A percentile compares a stretch with the other conserved stretches of the same genome.
Evolutionary conservation across 1,284 basidiomycete species (phyloP).

Genomic region (Trichosporon coremiiforme): DNA sequence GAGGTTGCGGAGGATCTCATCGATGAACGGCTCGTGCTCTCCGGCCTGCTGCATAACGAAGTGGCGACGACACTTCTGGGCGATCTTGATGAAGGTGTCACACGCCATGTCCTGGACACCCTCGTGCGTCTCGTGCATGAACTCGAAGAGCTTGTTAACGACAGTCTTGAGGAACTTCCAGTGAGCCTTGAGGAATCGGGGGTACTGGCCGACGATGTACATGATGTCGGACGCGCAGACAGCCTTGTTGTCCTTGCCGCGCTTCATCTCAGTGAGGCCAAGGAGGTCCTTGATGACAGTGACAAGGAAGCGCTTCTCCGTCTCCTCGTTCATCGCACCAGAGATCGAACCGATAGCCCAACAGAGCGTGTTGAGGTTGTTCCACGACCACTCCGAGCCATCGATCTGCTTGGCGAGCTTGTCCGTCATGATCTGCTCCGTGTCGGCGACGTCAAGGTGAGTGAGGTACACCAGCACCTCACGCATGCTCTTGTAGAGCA

Average conservation of each 20-base stretch:
- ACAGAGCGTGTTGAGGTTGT: slow-evolving; percentile 97
- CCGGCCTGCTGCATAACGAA: slow-evolving; percentile 99
- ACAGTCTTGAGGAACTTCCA: slow-evolving; percentile 99
- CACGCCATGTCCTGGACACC: slow-evolving; percentile 99
- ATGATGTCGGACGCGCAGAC: slow-evolving; percentile 99
- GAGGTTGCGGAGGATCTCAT: slow-evolving; percentile 90
- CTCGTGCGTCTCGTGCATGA: slow-evolving; percentile 99
- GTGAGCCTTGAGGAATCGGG: slow-evolving; percentile 98
- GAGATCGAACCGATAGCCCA: slow-evolving; percentile 99
- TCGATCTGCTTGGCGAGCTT: slow-evolving; percentile 97
- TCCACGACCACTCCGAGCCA: slow-evolving; percentile 98
- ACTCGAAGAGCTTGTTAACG: slow-evolving; percentile 99
- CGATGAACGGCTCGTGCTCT: slow-evolving; percentile 96
- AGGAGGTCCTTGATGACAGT: slow-evolving; percentile 99
- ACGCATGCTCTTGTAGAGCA: slow-evolving; percentile 98
- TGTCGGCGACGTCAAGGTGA: slow-evolving; percentile 93
- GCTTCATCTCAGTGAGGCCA: slow-evolving; percentile 96
- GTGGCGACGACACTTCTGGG: slow-evolving; percentile 96
- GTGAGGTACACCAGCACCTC: slow-evolving; percentile 96
- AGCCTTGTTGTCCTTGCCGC: slow-evolving; percentile 99
- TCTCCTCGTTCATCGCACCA: slow-evolving; percentile 99
- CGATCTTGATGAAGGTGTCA: slow-evolving; percentile 99
- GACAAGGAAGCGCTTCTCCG: slow-evolving; percentile 97
- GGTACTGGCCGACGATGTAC: slow-evolving; percentile 99
- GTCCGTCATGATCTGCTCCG: slow-evolving; percentile 94